Evolutionary conservation across 495 filamentous ascomycete genomes (phyloP), one percentile per base, ranked within the genome.

Genomic region (Halenospora varia): DNA sequence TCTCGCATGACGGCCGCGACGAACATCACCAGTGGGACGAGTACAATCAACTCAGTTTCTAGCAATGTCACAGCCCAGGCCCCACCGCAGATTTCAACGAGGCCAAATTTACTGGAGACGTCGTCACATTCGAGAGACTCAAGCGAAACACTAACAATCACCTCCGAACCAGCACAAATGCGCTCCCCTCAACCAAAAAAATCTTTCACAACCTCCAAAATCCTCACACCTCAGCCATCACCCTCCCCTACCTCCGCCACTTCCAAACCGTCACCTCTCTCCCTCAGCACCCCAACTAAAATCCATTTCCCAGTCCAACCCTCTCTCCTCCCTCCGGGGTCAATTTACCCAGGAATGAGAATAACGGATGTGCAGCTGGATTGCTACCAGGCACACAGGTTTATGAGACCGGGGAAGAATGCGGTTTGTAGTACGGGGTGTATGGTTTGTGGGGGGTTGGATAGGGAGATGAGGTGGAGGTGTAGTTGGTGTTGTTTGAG

Each of bases 201-300:
- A 55, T 20, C 62, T 1, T 56, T 45, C 39, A 35, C 58, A 10
- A 25, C 62, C 2, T 23, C 29, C 29, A 35, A 50, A 17, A 48
- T 61, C 19, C 55, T 65, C 29, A 66, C 53, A 23, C 74, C 77
- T 2, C 89, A 87, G 1, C 89, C 88, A 0, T 89, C 91, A 6
- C 88, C 88, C 1, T 77, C 76, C 10, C 80, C 82, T 1, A 87
- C 29, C 87, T 66, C 77, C 25, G 15, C n/a, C n/a, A n/a, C 45
- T 25, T 35, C 26, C 57, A 53, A 48, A 19, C 55, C 47, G n/a
- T 57, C 59, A 52, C 58, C 55, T 35, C 40, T 42, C 3, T 20
- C 29, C 17, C 50, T 48, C 13, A 49, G 29, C 25, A 50, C 47
- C n/a, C 56, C 51, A 20, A 17, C 55, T 24, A 48, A 44, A 26